Evolutionary conservation across 1,284 basidiomycete species (phyloP).

Genomic region (Moniliella sp.): DNA sequence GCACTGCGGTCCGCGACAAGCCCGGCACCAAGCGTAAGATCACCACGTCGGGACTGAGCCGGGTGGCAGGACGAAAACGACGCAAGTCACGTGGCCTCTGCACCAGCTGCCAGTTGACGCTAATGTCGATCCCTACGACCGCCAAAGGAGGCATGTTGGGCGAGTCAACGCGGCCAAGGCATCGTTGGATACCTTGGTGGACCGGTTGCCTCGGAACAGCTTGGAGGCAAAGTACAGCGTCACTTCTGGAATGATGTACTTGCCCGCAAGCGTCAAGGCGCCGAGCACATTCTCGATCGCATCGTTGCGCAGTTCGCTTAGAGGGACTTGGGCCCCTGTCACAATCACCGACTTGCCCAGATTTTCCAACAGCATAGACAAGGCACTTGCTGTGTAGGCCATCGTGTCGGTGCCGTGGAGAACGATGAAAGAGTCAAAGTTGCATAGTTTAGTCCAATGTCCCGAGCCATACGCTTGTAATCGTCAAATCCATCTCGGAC

Average conservation of each 20-base stretch:
- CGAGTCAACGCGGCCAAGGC: constrained; percentile 69
- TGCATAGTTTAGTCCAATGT: constrained; percentile 68
- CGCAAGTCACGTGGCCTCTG: constrained; percentile 53
- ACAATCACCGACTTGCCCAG: constrained; percentile 64
- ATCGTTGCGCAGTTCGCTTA: constrained; percentile 68
- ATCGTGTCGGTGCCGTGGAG: constrained; percentile 59
- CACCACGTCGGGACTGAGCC: constrained; percentile 18
- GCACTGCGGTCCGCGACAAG: constrained; percentile 37
- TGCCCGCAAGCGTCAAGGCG: constrained; percentile 63
- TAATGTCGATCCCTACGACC: constrained; percentile 64
- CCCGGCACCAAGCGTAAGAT: constrained; percentile 57
- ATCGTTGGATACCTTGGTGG: constrained; percentile 56
- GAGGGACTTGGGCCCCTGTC: constrained; percentile 74
- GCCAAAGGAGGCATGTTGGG: constrained; percentile 67
- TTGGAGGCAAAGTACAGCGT: constrained; percentile 71
- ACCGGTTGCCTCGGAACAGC: constrained; percentile 60
- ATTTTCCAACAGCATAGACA: constrained; percentile 72
- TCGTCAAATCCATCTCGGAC: constrained; percentile 50
- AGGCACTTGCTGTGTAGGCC: constrained; percentile 60
- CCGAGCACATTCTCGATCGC: constrained; percentile 44
- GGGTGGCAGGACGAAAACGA: constrained; percentile 57
- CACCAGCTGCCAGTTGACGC: constrained; percentile 15
- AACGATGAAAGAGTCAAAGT: constrained; percentile 70
- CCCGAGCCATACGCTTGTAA: constrained; percentile 28
- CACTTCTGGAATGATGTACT: constrained; percentile 60